A percentile compares a stretch with the other conserved stretches of the same genome.
These are phyloP conservation scores for Coniochaeta sp. DNA, from an alignment of 2,329 filamentous ascomycete species.

Conservation along the genomic window DNA sequence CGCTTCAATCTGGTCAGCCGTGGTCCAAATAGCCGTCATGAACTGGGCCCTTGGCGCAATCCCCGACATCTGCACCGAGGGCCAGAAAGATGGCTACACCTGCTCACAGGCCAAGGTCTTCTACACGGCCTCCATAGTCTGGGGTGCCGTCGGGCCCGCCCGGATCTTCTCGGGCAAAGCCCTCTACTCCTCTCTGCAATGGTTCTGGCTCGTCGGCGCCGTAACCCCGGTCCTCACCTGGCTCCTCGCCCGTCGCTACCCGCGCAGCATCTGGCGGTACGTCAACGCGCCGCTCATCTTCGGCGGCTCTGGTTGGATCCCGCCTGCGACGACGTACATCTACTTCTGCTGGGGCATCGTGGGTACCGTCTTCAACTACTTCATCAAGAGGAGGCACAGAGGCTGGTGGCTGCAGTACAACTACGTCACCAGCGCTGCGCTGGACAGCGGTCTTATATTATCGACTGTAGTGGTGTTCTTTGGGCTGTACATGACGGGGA, in stretches of 20 bases:
- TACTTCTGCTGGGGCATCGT: slow-evolving; percentile 65
- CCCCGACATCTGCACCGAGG: slow-evolving; percentile 48
- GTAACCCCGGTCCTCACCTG: slow-evolving; percentile 57
- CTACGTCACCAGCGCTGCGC: slow-evolving; percentile 64
- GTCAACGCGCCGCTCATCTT: slow-evolving; percentile 63
- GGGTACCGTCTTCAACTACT: slow-evolving; percentile 62
- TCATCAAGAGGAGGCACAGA: slow-evolving; percentile 55
- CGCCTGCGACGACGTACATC: slow-evolving; percentile 63
- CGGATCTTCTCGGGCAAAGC: slow-evolving; percentile 60
- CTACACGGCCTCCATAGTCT: slow-evolving; percentile 65
- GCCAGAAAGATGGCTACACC: slow-evolving; percentile 49
- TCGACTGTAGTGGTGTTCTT: slow-evolving; percentile 65
- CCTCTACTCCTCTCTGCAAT: slow-evolving; percentile 58
- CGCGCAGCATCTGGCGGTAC: slow-evolving; percentile 55
- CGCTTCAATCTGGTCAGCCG: slow-evolving; percentile 54
- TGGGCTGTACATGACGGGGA: slow-evolving; percentile 53
- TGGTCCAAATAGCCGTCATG: slow-evolving; percentile 57
- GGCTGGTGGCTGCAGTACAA: slow-evolving; percentile 77
- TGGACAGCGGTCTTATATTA: slow-evolving; percentile 54
- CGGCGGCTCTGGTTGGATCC: slow-evolving; percentile 55
- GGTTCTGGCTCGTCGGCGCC: slow-evolving; percentile 64
- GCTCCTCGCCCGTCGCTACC: slow-evolving; percentile 53
- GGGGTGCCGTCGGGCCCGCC: slow-evolving; percentile 65
- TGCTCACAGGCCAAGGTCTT: slow-evolving; percentile 48
- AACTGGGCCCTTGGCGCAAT: slow-evolving; percentile 59